Conservation (phyloP, 2,329 filamentous ascomycete species). For the Trichophyton verrucosum region DNA sequence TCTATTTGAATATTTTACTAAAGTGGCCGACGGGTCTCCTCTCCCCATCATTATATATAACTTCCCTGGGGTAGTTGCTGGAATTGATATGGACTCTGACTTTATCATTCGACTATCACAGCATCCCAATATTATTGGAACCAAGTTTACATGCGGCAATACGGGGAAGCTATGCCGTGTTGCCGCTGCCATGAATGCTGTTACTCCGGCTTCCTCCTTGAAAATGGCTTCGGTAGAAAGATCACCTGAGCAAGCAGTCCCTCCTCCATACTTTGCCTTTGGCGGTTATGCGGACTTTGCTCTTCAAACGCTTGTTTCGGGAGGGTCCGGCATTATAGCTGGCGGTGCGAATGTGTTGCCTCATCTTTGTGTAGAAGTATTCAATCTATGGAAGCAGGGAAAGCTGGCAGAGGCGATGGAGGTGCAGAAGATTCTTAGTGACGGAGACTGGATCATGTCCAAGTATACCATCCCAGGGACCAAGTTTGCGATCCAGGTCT, state of each 20-base stretch:
- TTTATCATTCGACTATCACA: constrained; percentile 65
- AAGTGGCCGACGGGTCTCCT: constrained; percentile 61
- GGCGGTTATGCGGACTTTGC: constrained; percentile 64
- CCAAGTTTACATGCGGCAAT: constrained; percentile 86
- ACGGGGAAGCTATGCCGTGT: constrained; percentile 80
- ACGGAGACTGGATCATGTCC: constrained; percentile 57
- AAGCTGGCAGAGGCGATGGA: constrained; percentile 47
- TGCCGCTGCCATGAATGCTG: constrained; percentile 2
- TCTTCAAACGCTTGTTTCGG: constrained; percentile 55
- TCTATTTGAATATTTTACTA: constrained; percentile 59
- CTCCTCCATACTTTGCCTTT: constrained; percentile 20
- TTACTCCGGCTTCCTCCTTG: neutral
- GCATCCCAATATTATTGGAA: constrained; percentile 75
- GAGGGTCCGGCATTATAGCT: constrained; percentile 58
- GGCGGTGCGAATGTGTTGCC: constrained; percentile 60
- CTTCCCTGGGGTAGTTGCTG: constrained; percentile 75
- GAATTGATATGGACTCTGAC: constrained; percentile 83
- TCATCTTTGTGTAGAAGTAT: constrained; percentile 49
- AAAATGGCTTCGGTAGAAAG: neutral
- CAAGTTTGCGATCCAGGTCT: constrained; percentile 51
- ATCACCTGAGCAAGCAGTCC: constrained; percentile 21
- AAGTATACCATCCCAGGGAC: constrained; percentile 56
- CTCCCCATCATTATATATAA: constrained; percentile 76
- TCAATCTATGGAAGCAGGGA: constrained; percentile 48
- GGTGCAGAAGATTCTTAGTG: constrained; percentile 52